These are phyloP conservation scores for Vigna radiata DNA, from an alignment of 306 rosid genomes.

Conservation along the genomic window DNA sequence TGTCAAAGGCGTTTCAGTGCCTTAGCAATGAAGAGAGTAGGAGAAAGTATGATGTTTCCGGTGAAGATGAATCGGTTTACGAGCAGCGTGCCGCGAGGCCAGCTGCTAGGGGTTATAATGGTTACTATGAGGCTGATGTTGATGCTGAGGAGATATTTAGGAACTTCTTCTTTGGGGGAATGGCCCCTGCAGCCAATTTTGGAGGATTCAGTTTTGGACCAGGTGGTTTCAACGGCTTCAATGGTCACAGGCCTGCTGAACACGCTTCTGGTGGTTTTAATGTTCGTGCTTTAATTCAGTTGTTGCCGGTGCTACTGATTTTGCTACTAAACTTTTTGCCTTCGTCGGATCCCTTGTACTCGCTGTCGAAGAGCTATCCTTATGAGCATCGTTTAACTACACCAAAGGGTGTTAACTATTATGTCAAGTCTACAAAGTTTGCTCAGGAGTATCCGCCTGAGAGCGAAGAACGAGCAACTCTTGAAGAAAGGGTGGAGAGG, in stretches of 20 bases:
- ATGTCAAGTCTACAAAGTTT: conserved; percentile 76
- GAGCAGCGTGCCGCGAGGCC: conserved; percentile 67
- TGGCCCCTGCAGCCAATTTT: conserved; percentile 76
- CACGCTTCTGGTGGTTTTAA: conserved; percentile 74
- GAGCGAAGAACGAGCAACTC: conserved; percentile 50
- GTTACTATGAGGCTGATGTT: conserved; percentile 77
- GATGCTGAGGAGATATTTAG: conserved; percentile 93
- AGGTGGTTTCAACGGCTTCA: conserved; percentile 50
- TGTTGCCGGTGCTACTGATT: conserved; percentile 77
- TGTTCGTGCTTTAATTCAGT: conserved; percentile 65
- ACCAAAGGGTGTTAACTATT: conserved; percentile 77
- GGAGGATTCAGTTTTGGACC: conserved; percentile 83
- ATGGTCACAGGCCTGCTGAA: conserved; percentile 57
- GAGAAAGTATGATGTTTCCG: conserved; percentile 74
- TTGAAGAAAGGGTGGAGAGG: conserved; percentile 75
- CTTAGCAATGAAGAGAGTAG: conserved; percentile 72
- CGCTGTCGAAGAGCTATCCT: conserved; percentile 69
- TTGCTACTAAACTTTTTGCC: conserved; percentile 76
- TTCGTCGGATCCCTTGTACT: conserved; percentile 76
- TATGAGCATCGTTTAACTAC: conserved; percentile 70
- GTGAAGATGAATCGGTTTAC: conserved; percentile 72
- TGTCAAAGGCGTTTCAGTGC: conserved; percentile 96
- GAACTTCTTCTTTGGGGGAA: conserved; percentile 92
- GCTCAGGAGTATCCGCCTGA: conserved; percentile 66
- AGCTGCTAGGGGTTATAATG: conserved; percentile 58